These are phyloP conservation scores for Cladophialophora exuberans DNA, from an alignment of 2,329 filamentous ascomycete species.

Conservation along the genomic window DNA sequence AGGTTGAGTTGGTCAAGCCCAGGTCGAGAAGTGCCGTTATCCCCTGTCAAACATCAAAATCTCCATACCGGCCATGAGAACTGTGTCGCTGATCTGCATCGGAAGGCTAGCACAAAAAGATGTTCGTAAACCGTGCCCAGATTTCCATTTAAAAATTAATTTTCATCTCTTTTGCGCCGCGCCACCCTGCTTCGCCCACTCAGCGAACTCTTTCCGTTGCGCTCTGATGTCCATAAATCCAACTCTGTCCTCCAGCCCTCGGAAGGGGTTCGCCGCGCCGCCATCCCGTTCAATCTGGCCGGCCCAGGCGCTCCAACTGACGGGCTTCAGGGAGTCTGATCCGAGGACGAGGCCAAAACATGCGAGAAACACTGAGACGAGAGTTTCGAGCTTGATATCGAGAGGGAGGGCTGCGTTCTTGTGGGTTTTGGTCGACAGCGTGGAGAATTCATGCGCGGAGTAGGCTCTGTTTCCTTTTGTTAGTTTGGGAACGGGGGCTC, in stretches of 20 bases:
- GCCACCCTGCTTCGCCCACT: conserved; percentile 63
- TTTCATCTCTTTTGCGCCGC: conserved; percentile 35
- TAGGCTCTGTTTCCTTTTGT: conserved; percentile 70
- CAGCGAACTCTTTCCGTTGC: conserved; percentile 75
- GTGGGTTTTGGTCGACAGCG: conserved; percentile 52
- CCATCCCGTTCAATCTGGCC: conserved; percentile 70
- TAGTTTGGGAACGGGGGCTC: conserved; percentile 23
- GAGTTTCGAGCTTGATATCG: conserved; percentile 86
- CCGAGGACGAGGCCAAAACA: conserved; percentile 79
- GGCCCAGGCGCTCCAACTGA: conserved; percentile 80
- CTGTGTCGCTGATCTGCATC: too few relatives aligned
- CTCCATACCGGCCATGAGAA: too few relatives aligned
- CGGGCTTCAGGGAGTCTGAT: conserved; percentile 78
- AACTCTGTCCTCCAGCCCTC: conserved; percentile 74
- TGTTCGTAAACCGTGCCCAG: background rate
- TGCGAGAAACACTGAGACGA: conserved; percentile 78
- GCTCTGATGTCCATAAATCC: conserved; percentile 85
- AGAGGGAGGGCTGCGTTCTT: conserved; percentile 62
- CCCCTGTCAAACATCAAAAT: too few relatives aligned
- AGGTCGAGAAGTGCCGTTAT: too few relatives aligned
- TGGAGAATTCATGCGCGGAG: conserved; percentile 89
- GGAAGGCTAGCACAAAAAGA: too few relatives aligned
- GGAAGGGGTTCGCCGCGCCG: conserved; percentile 79
- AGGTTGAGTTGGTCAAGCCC: too few relatives aligned
- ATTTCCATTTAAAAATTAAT: background rate